Evolutionary conservation across 179 eudicot species (phyloP).

Genomic region (Heliamphora pulchella): DNA sequence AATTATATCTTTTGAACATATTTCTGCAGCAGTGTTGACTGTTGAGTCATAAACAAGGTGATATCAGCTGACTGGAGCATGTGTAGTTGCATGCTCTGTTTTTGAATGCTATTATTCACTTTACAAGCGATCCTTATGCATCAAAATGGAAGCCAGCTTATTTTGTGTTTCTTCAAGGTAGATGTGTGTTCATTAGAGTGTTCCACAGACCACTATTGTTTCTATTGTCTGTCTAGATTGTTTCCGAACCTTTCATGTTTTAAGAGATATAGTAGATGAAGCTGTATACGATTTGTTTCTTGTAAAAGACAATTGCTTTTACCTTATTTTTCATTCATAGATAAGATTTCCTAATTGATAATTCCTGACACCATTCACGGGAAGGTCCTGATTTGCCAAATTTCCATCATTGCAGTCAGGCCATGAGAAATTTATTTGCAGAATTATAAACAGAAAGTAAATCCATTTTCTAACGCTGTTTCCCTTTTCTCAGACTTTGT

Average conservation of each 20-base stretch:
- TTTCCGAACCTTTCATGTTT: not conserved
- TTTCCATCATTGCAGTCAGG: not conserved
- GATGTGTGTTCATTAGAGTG: not conserved
- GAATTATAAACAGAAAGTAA: slow-evolving; percentile 12
- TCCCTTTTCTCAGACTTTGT: slow-evolving; percentile 60
- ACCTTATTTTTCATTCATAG: not conserved
- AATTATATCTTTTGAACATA: not conserved
- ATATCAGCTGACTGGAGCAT: not conserved
- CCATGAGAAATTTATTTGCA: not conserved
- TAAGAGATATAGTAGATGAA: not conserved
- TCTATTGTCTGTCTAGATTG: slow-evolving; percentile 5
- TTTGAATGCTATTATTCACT: not conserved
- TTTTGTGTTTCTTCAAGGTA: not conserved
- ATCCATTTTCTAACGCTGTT: slow-evolving; percentile 20
- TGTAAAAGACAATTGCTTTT: not conserved
- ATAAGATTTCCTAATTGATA: not conserved
- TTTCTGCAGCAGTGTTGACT: not conserved
- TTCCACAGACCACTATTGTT: not conserved
- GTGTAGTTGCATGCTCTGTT: not conserved
- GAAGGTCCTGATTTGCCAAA: not conserved
- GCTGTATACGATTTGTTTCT: not conserved
- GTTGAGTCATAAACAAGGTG: not conserved
- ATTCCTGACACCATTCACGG: not conserved
- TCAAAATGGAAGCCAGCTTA: not conserved
- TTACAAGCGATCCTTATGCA: not conserved